Evolutionary conservation across 805 yeast species (phyloP), one percentile per base, ranked within the genome.

Genomic region (Saccharomycopsis sp.): DNA sequence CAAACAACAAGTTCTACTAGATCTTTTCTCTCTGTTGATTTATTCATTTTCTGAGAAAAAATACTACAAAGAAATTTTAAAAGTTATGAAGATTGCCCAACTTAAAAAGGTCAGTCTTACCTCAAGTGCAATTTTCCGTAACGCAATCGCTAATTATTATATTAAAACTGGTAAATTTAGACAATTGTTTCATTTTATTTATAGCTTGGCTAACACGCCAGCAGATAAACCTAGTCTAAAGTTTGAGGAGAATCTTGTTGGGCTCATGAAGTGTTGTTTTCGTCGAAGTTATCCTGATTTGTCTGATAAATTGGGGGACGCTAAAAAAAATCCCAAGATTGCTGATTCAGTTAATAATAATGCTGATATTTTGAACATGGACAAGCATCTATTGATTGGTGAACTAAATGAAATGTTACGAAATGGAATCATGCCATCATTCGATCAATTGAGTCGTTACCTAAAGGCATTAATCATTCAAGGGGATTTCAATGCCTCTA

Each of bases 161-260:
- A 17, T 29, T n/a, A 40, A 40, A 19, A 45, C 48, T 27, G 41
- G 37, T 14, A 44, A 45, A 36, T 36, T 40, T 24, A 32, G 36
- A 7, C 34, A 40, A 11, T 33, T 40, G 9, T 23, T 45, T 17
- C 31, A 19, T 13, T 45, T 31, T 41, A 26, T 38, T n/a, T 16
- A 32, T 8, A 38, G 26, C 31, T 13, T 38, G 14, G 26, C 26
- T 22, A 26, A 8, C 13, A 29, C 8, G n/a, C 36, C 19, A 17
- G 17, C 20, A 26, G 38, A 27, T 22, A 26, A 21, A 11, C 29
- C 4, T 38, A 22, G 9, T 29, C 23, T 17, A 31, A 32, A 21
- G 21, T 19, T 24, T 29, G 36, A 13, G 29, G 35, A 7, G 14
- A 22, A 28, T 20, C 47, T 2, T 27, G 37, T 43, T 11, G 19